Base-by-base conservation (phyloP, 208 protist genomes). In the Trypanosoma boissoni region DNA sequence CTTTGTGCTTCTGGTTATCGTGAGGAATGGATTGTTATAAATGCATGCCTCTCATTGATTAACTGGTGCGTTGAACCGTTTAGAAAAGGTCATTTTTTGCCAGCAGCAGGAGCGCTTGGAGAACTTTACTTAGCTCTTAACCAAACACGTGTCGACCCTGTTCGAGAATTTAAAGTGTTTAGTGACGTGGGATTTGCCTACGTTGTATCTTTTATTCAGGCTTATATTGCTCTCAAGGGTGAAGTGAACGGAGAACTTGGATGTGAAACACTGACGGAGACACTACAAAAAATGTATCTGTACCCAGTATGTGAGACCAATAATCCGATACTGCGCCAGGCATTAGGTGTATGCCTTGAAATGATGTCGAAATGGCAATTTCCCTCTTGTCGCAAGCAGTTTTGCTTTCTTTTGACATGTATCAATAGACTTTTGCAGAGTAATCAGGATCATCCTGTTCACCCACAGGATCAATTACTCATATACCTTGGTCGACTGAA, bases 401-500 rank as follows among this genome's bases (percentile, higher is more conserved):
- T 92, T 10, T 79, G 53, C 7, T 46, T 83, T 44, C 53, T 95
- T 24, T 78, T 74, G 62, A 67, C 78, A 2, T 71, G 65, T 2
- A 64, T 95, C 26, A 56, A 72, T 46, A 80, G 88, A 16, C 74
- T 95, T 32, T 29, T 71, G 46, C 46, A 72, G 37, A 20, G 53
- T 32, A 41, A 46, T 46, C 52, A 57, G 51, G 56, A 90, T 74
- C 57, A 48, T 53, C 28, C 36, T 6, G 7, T 54, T 44, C 73
- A 80, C 41, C 80, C 85, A 18, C 88, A 95, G 68, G 76, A 91
- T 58, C 77, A 84, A 48, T 72, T 95, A 12, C 63, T 95, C 5
- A 41, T 83, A 26, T 36, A 85, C 9, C 69, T 95, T 24, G 85
- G 81, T 24, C 50, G 68, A 16, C 44, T 89, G 1, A 49, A 62